Evolutionary conservation across 148 eudicot genomes (phyloP).

Genomic region (Camellia japonica): DNA sequence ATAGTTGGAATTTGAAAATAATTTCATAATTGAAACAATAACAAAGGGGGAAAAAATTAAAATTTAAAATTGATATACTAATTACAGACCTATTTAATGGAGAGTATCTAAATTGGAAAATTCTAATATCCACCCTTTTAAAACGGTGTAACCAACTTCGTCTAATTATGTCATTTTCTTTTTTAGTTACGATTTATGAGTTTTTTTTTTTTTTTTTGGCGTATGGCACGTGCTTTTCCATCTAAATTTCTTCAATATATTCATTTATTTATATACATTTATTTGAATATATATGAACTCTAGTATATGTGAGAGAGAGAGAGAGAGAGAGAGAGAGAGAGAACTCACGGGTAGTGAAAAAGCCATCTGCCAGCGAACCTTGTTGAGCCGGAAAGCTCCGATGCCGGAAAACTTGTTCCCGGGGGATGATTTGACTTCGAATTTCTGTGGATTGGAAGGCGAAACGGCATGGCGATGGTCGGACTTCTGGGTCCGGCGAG

Average conservation of each 20-base stretch:
- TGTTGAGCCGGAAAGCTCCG: slow-evolving; percentile 14
- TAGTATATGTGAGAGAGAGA: background rate
- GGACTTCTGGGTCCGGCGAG: background rate
- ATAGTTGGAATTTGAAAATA: background rate
- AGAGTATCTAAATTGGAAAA: too few relatives aligned
- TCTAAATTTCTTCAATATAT: background rate
- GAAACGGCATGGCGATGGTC: background rate
- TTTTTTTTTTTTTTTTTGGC: too few relatives aligned
- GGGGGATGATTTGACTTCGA: background rate
- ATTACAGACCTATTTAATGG: too few relatives aligned
- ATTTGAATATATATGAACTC: background rate
- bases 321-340: background rate
- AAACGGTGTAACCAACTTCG: too few relatives aligned
- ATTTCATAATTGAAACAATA: background rate
- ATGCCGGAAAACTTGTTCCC: background rate
- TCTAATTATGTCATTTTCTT: too few relatives aligned
- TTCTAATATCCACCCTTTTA: too few relatives aligned
- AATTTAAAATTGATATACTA: too few relatives aligned
- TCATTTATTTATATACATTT: background rate
- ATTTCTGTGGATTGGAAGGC: background rate
- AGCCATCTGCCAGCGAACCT: slow-evolving; percentile 27
- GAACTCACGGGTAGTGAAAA: slow-evolving; percentile 21
- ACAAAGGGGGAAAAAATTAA: background rate
- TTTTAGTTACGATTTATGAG: too few relatives aligned
- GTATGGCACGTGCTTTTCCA: too few relatives aligned